Evolutionary conservation across 2,329 filamentous ascomycete species (phyloP).

Genomic region (Colletotrichum lentis): DNA sequence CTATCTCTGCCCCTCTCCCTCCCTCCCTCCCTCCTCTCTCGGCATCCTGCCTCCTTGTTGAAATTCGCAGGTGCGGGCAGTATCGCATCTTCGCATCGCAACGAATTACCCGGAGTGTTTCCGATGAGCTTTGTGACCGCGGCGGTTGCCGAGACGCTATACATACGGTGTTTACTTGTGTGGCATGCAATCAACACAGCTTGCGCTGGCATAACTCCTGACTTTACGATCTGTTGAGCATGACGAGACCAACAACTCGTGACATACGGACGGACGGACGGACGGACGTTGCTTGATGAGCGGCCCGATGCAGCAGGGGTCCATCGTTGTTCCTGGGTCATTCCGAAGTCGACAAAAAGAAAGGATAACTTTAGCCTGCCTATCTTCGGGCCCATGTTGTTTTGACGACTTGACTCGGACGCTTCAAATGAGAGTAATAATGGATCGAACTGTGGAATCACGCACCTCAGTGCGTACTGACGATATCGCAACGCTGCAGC

Average conservation of each 20-base stretch:
- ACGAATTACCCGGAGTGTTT: slow-evolving; percentile 10
- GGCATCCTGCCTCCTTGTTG: not conserved
- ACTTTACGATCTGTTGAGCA: not conserved
- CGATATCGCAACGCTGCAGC: not conserved
- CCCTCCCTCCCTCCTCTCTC: slow-evolving; percentile 12
- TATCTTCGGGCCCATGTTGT: slow-evolving; percentile 4
- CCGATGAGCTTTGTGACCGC: slow-evolving; percentile 19
- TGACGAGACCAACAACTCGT: not conserved
- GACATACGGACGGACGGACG: not conserved
- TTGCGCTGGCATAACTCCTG: not conserved
- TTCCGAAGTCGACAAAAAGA: not conserved
- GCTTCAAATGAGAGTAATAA: not conserved
- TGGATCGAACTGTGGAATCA: not conserved
- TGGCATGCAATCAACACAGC: not conserved
- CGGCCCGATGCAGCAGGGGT: slow-evolving; percentile 19
- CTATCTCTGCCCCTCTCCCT: slow-evolving; percentile 16
- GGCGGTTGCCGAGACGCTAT: slow-evolving; percentile 22
- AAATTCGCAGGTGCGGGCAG: slow-evolving; percentile 4
- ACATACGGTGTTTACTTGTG: not conserved
- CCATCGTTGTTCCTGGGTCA: not conserved
- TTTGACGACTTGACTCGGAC: slow-evolving; percentile 5
- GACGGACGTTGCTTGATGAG: not conserved
- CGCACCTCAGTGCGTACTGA: too few relatives aligned
- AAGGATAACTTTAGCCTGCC: not conserved
- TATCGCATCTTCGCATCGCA: slow-evolving; percentile 3